A percentile compares a stretch with the other conserved stretches of the same genome.
Conservation (phyloP, 1,284 basidiomycete species). For the Ganoderma sinense region DNA sequence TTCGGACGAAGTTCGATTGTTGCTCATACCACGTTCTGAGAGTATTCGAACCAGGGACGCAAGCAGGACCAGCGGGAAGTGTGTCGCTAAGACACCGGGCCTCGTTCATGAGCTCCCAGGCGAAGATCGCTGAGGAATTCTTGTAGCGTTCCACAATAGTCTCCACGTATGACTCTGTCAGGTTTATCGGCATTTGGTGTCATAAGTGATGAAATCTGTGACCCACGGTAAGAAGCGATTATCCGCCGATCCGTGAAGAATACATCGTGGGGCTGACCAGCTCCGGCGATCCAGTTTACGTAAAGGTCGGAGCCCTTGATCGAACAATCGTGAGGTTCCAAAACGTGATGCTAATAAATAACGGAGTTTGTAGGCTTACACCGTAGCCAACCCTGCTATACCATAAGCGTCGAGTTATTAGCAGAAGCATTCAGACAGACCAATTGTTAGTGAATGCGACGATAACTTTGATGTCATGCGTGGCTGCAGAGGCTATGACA, state of each 20-base stretch:
- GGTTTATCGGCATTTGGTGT: background rate
- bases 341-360: background rate
- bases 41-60: constrained; percentile 54
- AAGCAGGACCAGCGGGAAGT: constrained; percentile 48
- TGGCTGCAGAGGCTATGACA: constrained; percentile 63
- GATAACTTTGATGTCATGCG: constrained; percentile 65
- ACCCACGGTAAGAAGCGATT: constrained; percentile 57
- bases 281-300: constrained; percentile 58
- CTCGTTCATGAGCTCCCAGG: constrained; percentile 69
- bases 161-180: constrained; percentile 57
- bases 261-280: constrained; percentile 52
- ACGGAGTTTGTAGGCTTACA: constrained; percentile 26
- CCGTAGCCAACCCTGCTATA: constrained; percentile 44
- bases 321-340: background rate
- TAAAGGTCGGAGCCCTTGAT: constrained; percentile 53
- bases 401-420: background rate
- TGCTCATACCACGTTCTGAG: constrained; percentile 59
- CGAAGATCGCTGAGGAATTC: constrained; percentile 57
- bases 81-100: constrained; percentile 61
- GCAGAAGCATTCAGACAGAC: constrained; percentile 38
- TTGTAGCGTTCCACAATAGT: constrained; percentile 65
- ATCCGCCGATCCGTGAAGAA: constrained; percentile 60
- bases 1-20: constrained; percentile 57
- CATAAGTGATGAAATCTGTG: background rate
- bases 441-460: constrained; percentile 79